A percentile compares a stretch with the other conserved stretches of the same genome.
Evolutionary conservation across 2,329 filamentous ascomycete species (phyloP).

Genomic region (Pseudogymnoascus sp.): DNA sequence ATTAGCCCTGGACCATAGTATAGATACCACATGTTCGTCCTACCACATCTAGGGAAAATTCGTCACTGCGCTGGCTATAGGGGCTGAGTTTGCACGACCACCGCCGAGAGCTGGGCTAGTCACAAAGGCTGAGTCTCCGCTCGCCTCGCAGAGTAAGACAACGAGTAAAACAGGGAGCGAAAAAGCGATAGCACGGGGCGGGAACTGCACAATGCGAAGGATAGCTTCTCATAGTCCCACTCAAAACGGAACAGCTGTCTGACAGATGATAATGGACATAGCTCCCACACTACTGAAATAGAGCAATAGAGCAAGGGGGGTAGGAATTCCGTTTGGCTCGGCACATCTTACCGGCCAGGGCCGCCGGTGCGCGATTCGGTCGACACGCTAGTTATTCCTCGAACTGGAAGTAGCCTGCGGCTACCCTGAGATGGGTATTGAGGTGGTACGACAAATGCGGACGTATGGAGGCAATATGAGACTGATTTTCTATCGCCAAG

Average conservation of each 20-base stretch:
- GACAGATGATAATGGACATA: too few species aligned
- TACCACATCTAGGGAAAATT: neutral
- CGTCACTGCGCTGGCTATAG: neutral
- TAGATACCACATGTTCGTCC: neutral
- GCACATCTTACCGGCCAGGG: neutral
- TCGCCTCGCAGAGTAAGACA: neutral
- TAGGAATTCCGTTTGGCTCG: neutral
- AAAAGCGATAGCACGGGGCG: neutral
- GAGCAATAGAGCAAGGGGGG: neutral
- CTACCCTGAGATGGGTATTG: neutral
- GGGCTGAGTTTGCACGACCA: constrained; percentile 1
- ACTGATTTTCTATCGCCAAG: neutral
- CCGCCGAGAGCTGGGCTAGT: neutral
- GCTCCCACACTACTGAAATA: neutral
- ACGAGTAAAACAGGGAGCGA: neutral
- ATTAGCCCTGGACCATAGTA: neutral
- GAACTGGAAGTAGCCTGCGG: neutral
- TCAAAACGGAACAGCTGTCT: neutral
- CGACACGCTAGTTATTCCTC: neutral
- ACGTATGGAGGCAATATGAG: neutral
- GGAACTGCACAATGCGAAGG: neutral
- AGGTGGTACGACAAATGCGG: neutral
- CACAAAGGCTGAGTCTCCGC: neutral
- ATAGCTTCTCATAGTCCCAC: neutral
- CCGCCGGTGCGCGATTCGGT: neutral